Evolutionary conservation across 306 rosid species (phyloP).

Genomic region (Ochetophila trinervis): DNA sequence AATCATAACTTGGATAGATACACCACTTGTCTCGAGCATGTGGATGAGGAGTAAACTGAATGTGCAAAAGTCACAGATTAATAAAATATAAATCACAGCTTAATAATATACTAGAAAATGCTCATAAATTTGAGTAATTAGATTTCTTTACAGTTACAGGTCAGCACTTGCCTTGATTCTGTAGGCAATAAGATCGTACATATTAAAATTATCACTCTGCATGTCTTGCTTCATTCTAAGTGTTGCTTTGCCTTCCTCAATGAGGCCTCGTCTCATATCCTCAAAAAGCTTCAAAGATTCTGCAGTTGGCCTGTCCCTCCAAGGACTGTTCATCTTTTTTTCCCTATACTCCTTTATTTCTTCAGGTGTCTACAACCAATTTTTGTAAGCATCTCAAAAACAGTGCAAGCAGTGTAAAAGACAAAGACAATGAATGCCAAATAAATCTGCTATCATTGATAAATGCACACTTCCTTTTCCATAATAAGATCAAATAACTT

Average conservation of each 20-base stretch:
- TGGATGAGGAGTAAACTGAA: constrained; percentile 91
- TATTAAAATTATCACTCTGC: constrained; percentile 95
- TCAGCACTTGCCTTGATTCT: constrained; percentile 68
- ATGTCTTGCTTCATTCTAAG: constrained; percentile 99
- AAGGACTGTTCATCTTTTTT: constrained; percentile 92
- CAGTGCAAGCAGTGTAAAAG: background rate
- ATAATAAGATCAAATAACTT: no score
- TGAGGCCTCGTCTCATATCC: constrained; percentile 76
- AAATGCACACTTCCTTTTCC: no score
- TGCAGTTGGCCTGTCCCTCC: constrained; percentile 86
- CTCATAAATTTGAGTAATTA: constrained; percentile 13
- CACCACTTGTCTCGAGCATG: constrained; percentile 99
- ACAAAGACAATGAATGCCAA: background rate
- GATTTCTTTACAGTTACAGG: background rate
- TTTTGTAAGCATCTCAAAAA: constrained; percentile 9
- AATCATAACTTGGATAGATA: constrained; percentile 97
- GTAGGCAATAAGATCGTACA: constrained; percentile 98
- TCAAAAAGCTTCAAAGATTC: constrained; percentile 85
- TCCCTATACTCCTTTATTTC: constrained; percentile 91
- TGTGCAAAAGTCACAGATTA: constrained; percentile 25
- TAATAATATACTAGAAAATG: constrained; percentile 6
- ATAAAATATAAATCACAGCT: constrained; percentile 16
- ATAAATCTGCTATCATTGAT: background rate
- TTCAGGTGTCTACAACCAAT: constrained; percentile 69
- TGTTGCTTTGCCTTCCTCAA: constrained; percentile 96